Conservation (phyloP, 1,284 basidiomycete genomes). For the Tilletiopsis washingtonensis region DNA sequence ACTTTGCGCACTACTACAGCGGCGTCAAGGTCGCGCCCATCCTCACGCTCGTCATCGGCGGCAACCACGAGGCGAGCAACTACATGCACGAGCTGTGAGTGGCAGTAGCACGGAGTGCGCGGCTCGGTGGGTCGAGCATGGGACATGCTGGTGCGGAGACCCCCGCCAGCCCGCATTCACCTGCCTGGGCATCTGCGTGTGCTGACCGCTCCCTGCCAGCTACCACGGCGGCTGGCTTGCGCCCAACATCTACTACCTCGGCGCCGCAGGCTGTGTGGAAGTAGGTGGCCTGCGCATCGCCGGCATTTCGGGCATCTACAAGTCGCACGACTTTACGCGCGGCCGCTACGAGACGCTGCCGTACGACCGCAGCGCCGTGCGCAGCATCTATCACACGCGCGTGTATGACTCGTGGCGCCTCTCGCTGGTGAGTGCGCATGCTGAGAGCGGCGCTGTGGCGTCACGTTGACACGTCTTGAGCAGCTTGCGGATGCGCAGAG, state of each 20-base stretch:
- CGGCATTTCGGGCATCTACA: conserved; percentile 89
- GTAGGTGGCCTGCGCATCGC: conserved; percentile 73
- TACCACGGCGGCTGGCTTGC: conserved; percentile 59
- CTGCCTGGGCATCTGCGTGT: neutral
- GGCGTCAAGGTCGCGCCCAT: conserved; percentile 73
- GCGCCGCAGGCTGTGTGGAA: conserved; percentile 78
- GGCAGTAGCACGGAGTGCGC: neutral
- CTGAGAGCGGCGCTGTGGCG: too few species aligned
- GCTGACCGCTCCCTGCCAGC: conserved; percentile 5
- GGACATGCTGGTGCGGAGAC: neutral
- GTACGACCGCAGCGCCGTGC: conserved; percentile 59
- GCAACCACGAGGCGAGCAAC: conserved; percentile 95
- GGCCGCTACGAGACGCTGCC: conserved; percentile 58
- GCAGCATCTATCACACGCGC: conserved; percentile 85
- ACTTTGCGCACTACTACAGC: conserved; percentile 67
- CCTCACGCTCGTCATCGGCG: conserved; percentile 88
- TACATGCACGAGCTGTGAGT: conserved; percentile 91
- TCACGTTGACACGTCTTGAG: too few species aligned
- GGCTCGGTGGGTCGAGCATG: neutral
- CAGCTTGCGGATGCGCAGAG: too few species aligned
- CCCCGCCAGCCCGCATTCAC: too few species aligned
- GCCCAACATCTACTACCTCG: conserved; percentile 93
- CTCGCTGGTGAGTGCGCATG: conserved; percentile 57
- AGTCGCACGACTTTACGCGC: conserved; percentile 63
- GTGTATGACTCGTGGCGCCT: conserved; percentile 74